Percentiles rank a stretch among this genome's conserved stretches.
Conservation (phyloP, 257 asterid species). For the Nyctanthes arbortristis region DNA sequence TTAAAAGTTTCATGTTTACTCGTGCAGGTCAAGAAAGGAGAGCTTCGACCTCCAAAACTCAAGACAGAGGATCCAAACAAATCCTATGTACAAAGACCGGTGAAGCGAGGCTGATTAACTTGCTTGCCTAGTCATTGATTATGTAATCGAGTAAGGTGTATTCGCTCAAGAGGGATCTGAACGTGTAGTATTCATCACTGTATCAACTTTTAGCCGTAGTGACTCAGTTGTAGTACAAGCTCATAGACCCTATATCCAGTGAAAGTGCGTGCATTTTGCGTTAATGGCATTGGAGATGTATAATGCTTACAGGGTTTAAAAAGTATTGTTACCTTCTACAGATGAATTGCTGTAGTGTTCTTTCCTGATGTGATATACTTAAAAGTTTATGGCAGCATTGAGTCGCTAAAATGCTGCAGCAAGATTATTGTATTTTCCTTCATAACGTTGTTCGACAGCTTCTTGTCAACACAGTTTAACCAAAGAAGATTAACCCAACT, state of each 20-base stretch:
- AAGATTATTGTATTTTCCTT: no score
- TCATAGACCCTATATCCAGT: neutral
- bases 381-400: no score
- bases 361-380: no score
- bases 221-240: slow-evolving; percentile 10
- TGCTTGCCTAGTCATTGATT: neutral
- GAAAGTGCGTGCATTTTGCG: neutral
- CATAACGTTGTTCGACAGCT: no score
- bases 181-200: slow-evolving; percentile 19
- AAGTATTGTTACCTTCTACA: neutral
- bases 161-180: slow-evolving; percentile 19
- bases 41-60: slow-evolving; percentile 94
- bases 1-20: neutral
- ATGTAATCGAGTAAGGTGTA: neutral
- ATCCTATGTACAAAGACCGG: slow-evolving; percentile 95
- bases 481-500: no score
- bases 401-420: no score
- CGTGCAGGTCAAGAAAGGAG: slow-evolving; percentile 86
- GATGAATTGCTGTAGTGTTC: no score
- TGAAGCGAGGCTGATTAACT: slow-evolving; percentile 57
- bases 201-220: slow-evolving; percentile 6
- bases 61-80: slow-evolving; percentile 99
- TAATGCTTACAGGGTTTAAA: neutral
- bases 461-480: no score
- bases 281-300: neutral